phyloP scores from a whole-genome alignment of 805 yeast genomes.

The Teunomyces atbi region DNA sequence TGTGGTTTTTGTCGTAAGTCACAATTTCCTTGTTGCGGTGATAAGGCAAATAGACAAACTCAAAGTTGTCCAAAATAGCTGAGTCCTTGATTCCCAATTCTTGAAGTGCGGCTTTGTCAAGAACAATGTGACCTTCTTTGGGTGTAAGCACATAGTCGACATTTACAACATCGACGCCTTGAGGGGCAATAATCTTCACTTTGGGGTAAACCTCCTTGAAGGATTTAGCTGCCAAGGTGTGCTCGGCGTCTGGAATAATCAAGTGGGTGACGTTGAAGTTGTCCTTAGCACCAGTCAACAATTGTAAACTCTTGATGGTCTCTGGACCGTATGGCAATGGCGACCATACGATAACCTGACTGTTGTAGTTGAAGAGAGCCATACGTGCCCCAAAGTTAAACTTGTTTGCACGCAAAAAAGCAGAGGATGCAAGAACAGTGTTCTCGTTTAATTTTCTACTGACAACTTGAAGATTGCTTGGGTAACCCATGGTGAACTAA shows the following conservation, averaged over 20 bases:
- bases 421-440: constrained; percentile 32
- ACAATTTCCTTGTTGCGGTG: constrained; percentile 62
- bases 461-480: constrained; percentile 30
- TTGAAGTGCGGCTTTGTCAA: constrained; percentile 21
- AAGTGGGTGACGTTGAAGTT: constrained; percentile 44
- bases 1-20: constrained; percentile 45
- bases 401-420: constrained; percentile 30
- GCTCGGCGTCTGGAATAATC: constrained; percentile 63
- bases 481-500: constrained; percentile 27
- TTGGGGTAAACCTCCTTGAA: constrained; percentile 51
- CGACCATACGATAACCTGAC: constrained; percentile 48
- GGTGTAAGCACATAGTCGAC: constrained; percentile 43
- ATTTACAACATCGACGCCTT: constrained; percentile 26
- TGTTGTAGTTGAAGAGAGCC: constrained; percentile 35
- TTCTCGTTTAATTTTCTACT: constrained; percentile 32
- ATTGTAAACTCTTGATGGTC: constrained; percentile 39
- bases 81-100: constrained; percentile 36
- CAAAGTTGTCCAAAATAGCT: constrained; percentile 41
- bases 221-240: constrained; percentile 58
- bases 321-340: constrained; percentile 55
- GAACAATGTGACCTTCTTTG: constrained; percentile 31
- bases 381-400: constrained; percentile 43
- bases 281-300: constrained; percentile 30
- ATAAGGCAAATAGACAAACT: constrained; percentile 55
- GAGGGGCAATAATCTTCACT: constrained; percentile 55